Evolutionary conservation across 2,329 filamentous ascomycete species (phyloP), one percentile per base, ranked within the genome.

Genomic region (Chaetomium sp.): DNA sequence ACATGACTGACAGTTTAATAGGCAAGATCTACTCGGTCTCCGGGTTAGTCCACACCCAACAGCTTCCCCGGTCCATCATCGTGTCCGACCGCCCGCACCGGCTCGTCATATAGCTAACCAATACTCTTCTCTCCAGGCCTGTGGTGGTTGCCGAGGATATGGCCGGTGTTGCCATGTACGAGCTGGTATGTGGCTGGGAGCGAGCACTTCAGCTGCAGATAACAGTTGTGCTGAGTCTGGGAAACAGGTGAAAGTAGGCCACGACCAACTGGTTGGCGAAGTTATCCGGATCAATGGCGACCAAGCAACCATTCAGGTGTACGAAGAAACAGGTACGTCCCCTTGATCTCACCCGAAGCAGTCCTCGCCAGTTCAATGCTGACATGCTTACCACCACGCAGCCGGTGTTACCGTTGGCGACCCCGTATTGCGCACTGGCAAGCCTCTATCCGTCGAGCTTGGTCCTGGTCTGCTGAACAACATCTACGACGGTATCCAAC

Each of bases 161-260:
- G 91, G 90, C 92, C 70, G 94, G 94, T 73, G 94, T 94, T 81
- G 91, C 94, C 74, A 99, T 99, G 94, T 96, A 97, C 84, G 94
- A 99, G 78, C 81, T 99, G 78, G 91, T 91, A 79, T 66, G 84
- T 72, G 36, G 49, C 45, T 34, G 19, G 11, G 38, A 11, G 37
- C 35, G 12, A 42, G 40, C 40, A 32, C 14, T 5, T n/a, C 5
- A 11, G 14, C 5, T 4, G 41, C 5, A 41, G 42, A 55, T 49
- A 14, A 14, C n/a, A 33, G 14, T 36, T 34, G 51, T n/a, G 55
- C 62, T 64, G 56, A 62, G 34, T 11, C 32, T 37, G 35, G 12
- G 52, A 43, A 54, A 56, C 67, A 92, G 89, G 91, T 95, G 72
- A 88, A 82, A 77, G 92, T 99, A 66, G 91, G 94, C 66, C 85